Conservation (phyloP, 495 filamentous ascomycete genomes). For the Tetracladium marchalianum region DNA sequence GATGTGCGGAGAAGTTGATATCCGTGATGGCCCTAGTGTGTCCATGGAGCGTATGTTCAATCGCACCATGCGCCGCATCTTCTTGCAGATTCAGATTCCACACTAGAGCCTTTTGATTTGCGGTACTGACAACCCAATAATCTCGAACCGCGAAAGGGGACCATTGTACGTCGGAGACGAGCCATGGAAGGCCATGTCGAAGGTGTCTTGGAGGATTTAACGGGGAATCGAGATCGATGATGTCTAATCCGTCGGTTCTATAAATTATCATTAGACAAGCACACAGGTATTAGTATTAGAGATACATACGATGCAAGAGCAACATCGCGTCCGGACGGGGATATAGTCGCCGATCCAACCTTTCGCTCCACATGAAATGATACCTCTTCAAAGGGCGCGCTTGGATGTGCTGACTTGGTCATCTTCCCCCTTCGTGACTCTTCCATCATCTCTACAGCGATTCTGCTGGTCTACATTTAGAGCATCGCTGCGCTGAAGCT, state of each 20-base stretch:
- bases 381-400: constrained; percentile 79
- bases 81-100: constrained; percentile 81
- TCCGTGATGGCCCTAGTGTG: constrained; percentile 90
- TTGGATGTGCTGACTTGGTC: constrained; percentile 65
- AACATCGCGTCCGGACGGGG: constrained; percentile 84
- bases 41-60: constrained; percentile 83
- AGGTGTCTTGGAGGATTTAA: constrained; percentile 83
- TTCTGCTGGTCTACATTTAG: too few relatives aligned
- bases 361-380: constrained; percentile 69
- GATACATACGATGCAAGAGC: constrained; percentile 71
- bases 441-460: constrained; percentile 17
- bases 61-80: constrained; percentile 56
- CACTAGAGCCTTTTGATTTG: constrained; percentile 88
- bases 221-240: constrained; percentile 88
- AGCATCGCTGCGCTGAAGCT: too few relatives aligned
- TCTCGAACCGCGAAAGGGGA: constrained; percentile 83
- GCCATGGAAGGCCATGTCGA: constrained; percentile 81
- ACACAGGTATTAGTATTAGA: background rate
- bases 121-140: constrained; percentile 89
- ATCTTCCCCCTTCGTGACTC: constrained; percentile 35
- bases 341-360: constrained; percentile 62
- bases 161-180: constrained; percentile 98
- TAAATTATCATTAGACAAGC: constrained; percentile 3
- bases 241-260: constrained; percentile 72
- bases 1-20: constrained; percentile 91